Evolutionary conservation across 2,329 filamentous ascomycete species (phyloP), one percentile per base, ranked within the genome.

Genomic region (Colletotrichum chrysophilum): DNA sequence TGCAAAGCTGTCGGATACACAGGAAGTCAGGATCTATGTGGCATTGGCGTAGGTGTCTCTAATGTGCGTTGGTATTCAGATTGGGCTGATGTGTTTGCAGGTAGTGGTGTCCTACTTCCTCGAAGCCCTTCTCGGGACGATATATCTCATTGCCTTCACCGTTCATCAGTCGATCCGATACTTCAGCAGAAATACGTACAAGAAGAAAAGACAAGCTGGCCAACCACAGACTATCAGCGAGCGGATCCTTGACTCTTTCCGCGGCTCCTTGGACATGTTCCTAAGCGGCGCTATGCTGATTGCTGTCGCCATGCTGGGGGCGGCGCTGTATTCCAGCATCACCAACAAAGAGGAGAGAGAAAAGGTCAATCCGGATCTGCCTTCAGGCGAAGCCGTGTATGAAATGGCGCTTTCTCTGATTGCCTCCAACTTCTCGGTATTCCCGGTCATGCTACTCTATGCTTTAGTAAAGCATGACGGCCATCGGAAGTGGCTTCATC

Each of bases 371-470:
- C 74, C 74, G 2, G 74, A 76, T 32, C 58, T 76, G 4, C 74
- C 74, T 4, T 69, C 74, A 4, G 43, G 69, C 4, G 74, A 76
- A 28, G 58, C 70, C 2, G 34, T 69, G 5, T 76, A 68, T 34
- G 74, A 76, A 7, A 73, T 30, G 21, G 64, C 74, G 1, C 48
- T 76, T 5, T 55, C 74, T 6, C 70, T 76, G 1, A 74, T 76
- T 16, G 71, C 71, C 6, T 75, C 75, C 55, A 75, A 64, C 71
- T 76, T 67, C 21, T 66, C 75, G 16, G 61, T 76, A 5, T 76
- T 76, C n/a, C 75, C 75, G 3, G 75, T 76, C 24, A 75, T 76
- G 74, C 65, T 76, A 16, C 74, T 76, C 13, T 76, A 78, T 24
- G 70, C 74, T 9, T 38, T 72, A 18, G 66, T 62, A 10, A 78